phyloP scores from a whole-genome alignment of 495 filamentous ascomycete species.

The Hypoxylon lienhwacheense region DNA sequence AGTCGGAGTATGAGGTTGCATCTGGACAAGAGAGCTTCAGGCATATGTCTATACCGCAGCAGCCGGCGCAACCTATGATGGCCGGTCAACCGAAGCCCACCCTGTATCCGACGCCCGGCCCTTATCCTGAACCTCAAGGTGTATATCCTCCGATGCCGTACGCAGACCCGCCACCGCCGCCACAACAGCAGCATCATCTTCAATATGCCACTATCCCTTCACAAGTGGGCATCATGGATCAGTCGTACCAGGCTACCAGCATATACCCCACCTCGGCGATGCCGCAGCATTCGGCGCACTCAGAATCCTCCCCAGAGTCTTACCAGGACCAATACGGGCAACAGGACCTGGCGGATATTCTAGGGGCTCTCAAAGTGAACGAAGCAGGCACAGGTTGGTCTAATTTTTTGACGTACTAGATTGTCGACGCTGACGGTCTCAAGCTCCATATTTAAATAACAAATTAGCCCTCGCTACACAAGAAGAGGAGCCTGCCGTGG shows the following conservation, averaged over 20 bases:
- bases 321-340: conserved; percentile 68
- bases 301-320: conserved; percentile 50
- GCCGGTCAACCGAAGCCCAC: conserved; percentile 40
- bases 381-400: conserved; percentile 82
- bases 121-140: conserved; percentile 45
- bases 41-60: conserved; percentile 51
- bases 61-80: conserved; percentile 39
- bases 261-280: conserved; percentile 60
- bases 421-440: conserved; percentile 8
- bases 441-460: conserved; percentile 84
- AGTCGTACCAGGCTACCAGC: conserved; percentile 47
- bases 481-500: conserved; percentile 75
- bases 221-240: conserved; percentile 52
- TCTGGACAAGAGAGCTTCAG: conserved; percentile 59
- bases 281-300: conserved; percentile 49
- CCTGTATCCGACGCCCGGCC: conserved; percentile 45
- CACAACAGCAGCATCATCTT: conserved; percentile 47
- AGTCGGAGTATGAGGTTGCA: conserved; percentile 46
- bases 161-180: conserved; percentile 46
- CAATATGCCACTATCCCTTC: conserved; percentile 54
- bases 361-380: conserved; percentile 86
- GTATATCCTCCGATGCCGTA: conserved; percentile 53
- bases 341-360: conserved; percentile 73
- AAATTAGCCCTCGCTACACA: conserved; percentile 54
- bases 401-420: not conserved